phyloP scores from a whole-genome alignment of 139 green algal genomes.

The Coelastrella sp. region DNA sequence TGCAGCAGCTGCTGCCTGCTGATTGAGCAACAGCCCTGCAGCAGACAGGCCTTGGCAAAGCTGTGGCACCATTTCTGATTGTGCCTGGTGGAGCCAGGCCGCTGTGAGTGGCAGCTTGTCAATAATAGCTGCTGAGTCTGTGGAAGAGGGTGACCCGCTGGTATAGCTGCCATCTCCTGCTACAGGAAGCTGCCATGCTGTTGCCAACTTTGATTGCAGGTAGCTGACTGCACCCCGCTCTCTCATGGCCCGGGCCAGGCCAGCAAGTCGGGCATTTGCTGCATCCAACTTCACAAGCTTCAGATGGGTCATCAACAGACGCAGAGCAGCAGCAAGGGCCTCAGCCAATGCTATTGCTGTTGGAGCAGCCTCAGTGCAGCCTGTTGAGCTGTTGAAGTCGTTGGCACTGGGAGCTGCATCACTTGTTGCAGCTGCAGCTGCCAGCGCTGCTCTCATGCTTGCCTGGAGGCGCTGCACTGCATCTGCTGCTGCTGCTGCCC shows the following conservation, averaged over 20 bases:
- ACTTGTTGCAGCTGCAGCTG: slow-evolving; percentile 20
- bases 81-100: slow-evolving; percentile 29
- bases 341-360: slow-evolving; percentile 31
- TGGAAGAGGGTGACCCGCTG: background rate
- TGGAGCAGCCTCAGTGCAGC: background rate
- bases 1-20: background rate
- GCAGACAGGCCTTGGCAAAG: background rate
- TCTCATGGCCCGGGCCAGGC: slow-evolving; percentile 52
- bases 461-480: slow-evolving; percentile 38
- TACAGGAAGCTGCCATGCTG: slow-evolving; percentile 47
- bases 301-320: slow-evolving; percentile 76
- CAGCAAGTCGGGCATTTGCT: slow-evolving; percentile 77
- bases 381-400: background rate
- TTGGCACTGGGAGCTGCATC: background rate
- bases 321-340: slow-evolving; percentile 61
- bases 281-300: slow-evolving; percentile 84
- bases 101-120: slow-evolving; percentile 45
- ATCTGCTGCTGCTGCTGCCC: slow-evolving; percentile 34
- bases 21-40: slow-evolving; percentile 29
- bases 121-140: background rate
- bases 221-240: slow-evolving; percentile 58
- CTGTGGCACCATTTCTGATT: slow-evolving; percentile 1
- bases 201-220: slow-evolving; percentile 64
- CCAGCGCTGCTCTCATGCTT: slow-evolving; percentile 44
- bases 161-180: background rate